These are phyloP conservation scores for Furculomyces boomerangus DNA, from an alignment of 371 early-diverging fungal genomes.

Conservation along the genomic window DNA sequence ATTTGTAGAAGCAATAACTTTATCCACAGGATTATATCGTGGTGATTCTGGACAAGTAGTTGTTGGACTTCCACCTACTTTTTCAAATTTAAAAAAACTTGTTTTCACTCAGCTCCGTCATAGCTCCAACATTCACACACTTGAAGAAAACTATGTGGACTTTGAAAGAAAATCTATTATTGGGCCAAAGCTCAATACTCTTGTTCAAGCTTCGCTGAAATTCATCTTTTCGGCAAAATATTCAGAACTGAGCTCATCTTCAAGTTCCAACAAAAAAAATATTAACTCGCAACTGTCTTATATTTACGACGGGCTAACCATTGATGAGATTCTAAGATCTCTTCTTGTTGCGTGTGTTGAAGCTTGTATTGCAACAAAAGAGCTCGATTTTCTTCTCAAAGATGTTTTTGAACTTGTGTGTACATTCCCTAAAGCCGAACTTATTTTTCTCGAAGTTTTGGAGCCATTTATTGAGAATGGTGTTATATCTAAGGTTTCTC, in stretches of 20 bases:
- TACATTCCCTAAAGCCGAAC: neutral
- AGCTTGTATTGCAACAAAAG: constrained; percentile 14
- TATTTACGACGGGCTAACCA: neutral
- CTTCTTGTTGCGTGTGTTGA: constrained; percentile 11
- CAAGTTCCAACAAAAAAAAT: neutral
- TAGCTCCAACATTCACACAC: neutral
- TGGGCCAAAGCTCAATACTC: constrained; percentile 9
- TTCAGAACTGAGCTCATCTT: neutral
- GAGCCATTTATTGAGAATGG: constrained; percentile 23
- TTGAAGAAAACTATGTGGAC: neutral
- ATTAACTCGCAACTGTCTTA: neutral
- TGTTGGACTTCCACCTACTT: constrained; percentile 12
- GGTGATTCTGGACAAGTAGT: constrained; percentile 21
- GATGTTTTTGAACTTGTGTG: constrained; percentile 15
- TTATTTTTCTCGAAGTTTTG: constrained; percentile 12
- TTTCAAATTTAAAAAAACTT: neutral
- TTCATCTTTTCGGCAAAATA: constrained; percentile 2
- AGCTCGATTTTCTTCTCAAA: constrained; percentile 8
- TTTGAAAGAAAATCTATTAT: constrained; percentile 7
- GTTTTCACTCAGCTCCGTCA: neutral
- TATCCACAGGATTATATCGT: constrained; percentile 16
- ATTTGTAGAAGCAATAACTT: constrained; percentile 17
- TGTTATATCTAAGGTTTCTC: constrained; percentile 10
- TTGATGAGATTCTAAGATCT: constrained; percentile 9
- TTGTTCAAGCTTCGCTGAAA: constrained; percentile 10